Evolutionary conservation across 1,284 basidiomycete species (phyloP), one percentile per base, ranked within the genome.

Genomic region (Phlebopus sp.): DNA sequence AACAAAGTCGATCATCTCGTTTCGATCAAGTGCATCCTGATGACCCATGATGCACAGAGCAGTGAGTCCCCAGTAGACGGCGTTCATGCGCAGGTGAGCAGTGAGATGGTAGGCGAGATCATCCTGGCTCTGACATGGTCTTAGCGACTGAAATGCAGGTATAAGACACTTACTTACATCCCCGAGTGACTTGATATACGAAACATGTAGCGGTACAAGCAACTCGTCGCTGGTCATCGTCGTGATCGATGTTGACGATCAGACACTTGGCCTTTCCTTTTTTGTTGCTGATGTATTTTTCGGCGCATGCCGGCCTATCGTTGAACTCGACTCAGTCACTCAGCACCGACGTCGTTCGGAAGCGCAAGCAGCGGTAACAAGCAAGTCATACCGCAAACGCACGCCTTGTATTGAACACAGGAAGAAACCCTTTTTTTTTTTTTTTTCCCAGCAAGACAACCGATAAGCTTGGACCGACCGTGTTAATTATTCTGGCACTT

Each of bases 1-100:
- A 31, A 98, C 92, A 67, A 91, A 99, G 6, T 81, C 78, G 37
- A 99, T 79, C 78, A 93, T 90, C 50, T 91, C 92, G 11, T 90
- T 81, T 40, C 86, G 71, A 55, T 88, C 78, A 17, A 99, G 71
- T 0, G 90, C 90, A 41, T 94, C 86, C 38, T 82, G 74, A 21
- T 78, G 79, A 0, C 78, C 80, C 82, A 99, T 87, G 25, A 94
- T 76, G 42, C 79, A 86, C 3, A 97, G 72, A 0, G 96, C 92
- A 0, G 89, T 92, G 21, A 96, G 74, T 9, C 92, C 96, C 96
- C 96, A 99, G 69, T 98, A 99, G 14, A 98, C 78, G 8, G 94
- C 96, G 66, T 98, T 99, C 70, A 98, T 77, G 8, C 96, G 90
- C 7, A 99, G 78, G 69, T 99, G 96, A 7, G 93, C 79, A 0